Conservation (phyloP, 2,329 filamentous ascomycete genomes). For the Monosporascus sp. region DNA sequence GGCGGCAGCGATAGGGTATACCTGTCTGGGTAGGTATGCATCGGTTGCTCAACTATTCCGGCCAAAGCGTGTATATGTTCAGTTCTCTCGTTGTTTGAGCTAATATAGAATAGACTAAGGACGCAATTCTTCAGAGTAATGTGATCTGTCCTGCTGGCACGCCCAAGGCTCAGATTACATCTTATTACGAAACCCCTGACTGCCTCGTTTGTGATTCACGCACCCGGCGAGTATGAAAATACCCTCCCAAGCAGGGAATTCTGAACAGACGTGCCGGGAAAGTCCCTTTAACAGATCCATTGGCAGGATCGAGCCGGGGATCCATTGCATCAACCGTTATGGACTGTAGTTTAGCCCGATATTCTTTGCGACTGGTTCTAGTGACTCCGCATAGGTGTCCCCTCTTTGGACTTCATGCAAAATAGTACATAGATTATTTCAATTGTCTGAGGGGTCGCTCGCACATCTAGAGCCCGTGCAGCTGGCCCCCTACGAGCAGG, state of each 20-base stretch:
- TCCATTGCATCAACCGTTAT: conserved; percentile 41
- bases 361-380: conserved; percentile 36
- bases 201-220: conserved; percentile 25
- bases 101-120: too few species aligned
- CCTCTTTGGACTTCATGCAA: conserved; percentile 26
- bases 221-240: conserved; percentile 31
- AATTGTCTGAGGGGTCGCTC: conserved; percentile 26
- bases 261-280: conserved; percentile 36
- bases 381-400: conserved; percentile 21
- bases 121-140: too few species aligned
- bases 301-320: conserved; percentile 35
- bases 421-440: conserved; percentile 28
- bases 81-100: too few species aligned
- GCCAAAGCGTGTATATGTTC: too few species aligned
- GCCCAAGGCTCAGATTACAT: conserved; percentile 6
- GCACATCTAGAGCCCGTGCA: conserved; percentile 41
- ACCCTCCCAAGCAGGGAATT: conserved; percentile 39
- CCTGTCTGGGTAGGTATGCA: too few species aligned
- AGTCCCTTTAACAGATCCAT: conserved; percentile 31
- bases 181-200: conserved; percentile 40
- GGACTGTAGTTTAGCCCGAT: conserved; percentile 42
- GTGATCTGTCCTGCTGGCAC: too few species aligned
- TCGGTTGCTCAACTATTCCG: too few species aligned
- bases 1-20: too few species aligned
- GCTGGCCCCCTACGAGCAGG: conserved; percentile 40